These are phyloP conservation scores for Mycena amicta DNA, from an alignment of 768 basidiomycete species.

Conservation along the genomic window DNA sequence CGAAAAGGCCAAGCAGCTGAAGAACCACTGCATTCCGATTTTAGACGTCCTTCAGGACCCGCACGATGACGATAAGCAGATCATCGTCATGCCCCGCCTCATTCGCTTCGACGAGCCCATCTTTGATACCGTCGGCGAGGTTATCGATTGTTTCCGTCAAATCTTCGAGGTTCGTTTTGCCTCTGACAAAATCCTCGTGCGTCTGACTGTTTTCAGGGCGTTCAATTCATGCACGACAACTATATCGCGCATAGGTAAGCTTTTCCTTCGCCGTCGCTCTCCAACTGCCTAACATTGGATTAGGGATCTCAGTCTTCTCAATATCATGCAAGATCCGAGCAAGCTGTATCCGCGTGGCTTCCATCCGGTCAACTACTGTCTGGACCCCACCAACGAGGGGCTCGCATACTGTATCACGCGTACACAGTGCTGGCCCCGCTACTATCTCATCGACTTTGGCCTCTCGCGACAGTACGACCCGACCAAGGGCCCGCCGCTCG, in stretches of 20 bases:
- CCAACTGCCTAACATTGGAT: neutral
- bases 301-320: conserved; percentile 21
- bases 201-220: conserved; percentile 21
- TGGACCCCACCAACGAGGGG: conserved; percentile 11
- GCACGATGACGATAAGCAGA: conserved; percentile 6
- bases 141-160: conserved; percentile 31
- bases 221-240: conserved; percentile 28
- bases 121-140: conserved; percentile 28
- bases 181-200: neutral
- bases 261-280: neutral
- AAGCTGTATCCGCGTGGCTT: conserved; percentile 22
- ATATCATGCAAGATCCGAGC: conserved; percentile 27
- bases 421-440: conserved; percentile 22
- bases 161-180: conserved; percentile 29
- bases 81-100: conserved; percentile 35
- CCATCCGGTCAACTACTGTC: conserved; percentile 20
- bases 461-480: conserved; percentile 21
- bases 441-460: conserved; percentile 27
- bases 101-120: conserved; percentile 20
- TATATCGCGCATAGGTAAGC: conserved; percentile 26
- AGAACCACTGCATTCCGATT: conserved; percentile 31
- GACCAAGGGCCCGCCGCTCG: conserved; percentile 18
- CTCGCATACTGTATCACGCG: conserved; percentile 18
- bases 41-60: conserved; percentile 23
- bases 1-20: conserved; percentile 1